Evolutionary conservation across 129 eudicot genomes (phyloP), one percentile per base, ranked within the genome.

Genomic region (Pseudognaphalium luteoalbum): DNA sequence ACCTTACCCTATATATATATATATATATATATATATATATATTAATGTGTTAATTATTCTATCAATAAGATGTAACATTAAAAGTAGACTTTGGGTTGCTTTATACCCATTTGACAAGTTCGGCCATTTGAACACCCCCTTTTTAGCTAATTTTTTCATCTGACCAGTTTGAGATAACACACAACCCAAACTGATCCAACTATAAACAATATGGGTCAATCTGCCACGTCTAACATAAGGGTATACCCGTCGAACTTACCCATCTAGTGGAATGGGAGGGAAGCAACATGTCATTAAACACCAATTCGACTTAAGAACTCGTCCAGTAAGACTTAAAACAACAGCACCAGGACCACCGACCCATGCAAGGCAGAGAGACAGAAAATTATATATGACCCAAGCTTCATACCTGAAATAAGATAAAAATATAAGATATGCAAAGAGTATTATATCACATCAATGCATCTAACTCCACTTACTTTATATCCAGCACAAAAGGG

Each of bases 321-420:
- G 92, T 5, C 97, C 97, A 25, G 76, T 67, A 17, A 92, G 87
- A 75, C 85, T 89, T 76, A 92, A 32, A 60, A 92, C 96, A 76
- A 89, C 93, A 73, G 97, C 89, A 42, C 97, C 97, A 4, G 97
- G 97, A 60, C 97, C 97, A 76, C 97, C 97, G 5, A 92, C 97
- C 97, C 97, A 92, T 75, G 91, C 97, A 72, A 92, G 86, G 88
- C 97, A 92, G 47, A 92, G 78, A 15, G 96, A 92, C 16, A 92
- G 86, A 76, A 92, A 92, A 75, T 89, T 92, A 80, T 92, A 92
- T 34, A 92, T 92, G 50, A 92, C 97, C 97, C 97, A 92, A 39
- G 97, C 97, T 89, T 92, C 97, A 75, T 92, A 92, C 78, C 97
- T 92, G 96, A 70, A 60, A 75, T 30, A 56, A 42, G 12, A 41